Evolutionary conservation across 306 rosid species (phyloP).

Genomic region (Luffa acutangula): DNA sequence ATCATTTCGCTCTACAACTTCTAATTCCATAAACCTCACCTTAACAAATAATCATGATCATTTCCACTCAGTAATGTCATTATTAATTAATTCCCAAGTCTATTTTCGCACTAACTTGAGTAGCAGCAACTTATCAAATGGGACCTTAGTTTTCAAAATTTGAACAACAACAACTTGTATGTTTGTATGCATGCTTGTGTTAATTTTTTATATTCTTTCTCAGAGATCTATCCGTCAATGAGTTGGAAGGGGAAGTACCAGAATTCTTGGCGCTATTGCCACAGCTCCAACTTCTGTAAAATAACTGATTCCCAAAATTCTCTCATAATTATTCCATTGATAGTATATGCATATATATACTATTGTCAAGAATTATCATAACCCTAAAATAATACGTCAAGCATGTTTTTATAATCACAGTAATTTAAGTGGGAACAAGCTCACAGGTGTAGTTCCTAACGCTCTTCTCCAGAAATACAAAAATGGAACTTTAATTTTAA

Average conservation of each 20-base stretch:
- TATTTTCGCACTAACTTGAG: constrained; percentile 25
- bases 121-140: constrained; percentile 15
- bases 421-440: constrained; percentile 4
- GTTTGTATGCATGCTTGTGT: too few relatives aligned
- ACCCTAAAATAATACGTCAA: too few relatives aligned
- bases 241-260: constrained; percentile 24
- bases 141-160: too few relatives aligned
- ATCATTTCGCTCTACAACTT: constrained; percentile 28
- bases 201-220: too few relatives aligned
- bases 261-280: constrained; percentile 11
- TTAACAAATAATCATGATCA: too few relatives aligned
- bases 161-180: too few relatives aligned
- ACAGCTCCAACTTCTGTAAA: constrained; percentile 17
- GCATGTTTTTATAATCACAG: background rate
- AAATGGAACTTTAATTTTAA: background rate
- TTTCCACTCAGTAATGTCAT: too few relatives aligned
- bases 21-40: background rate
- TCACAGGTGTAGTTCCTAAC: constrained; percentile 7
- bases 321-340: background rate
- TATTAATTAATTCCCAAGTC: too few relatives aligned
- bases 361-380: too few relatives aligned
- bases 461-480: background rate
- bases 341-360: too few relatives aligned
- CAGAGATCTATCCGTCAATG: constrained; percentile 7
- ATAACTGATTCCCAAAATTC: background rate